A percentile compares a stretch with the other conserved stretches of the same genome.
Evolutionary conservation across 2,329 filamentous ascomycete species (phyloP).

Genomic region (Beauveria scarabaeidicola): DNA sequence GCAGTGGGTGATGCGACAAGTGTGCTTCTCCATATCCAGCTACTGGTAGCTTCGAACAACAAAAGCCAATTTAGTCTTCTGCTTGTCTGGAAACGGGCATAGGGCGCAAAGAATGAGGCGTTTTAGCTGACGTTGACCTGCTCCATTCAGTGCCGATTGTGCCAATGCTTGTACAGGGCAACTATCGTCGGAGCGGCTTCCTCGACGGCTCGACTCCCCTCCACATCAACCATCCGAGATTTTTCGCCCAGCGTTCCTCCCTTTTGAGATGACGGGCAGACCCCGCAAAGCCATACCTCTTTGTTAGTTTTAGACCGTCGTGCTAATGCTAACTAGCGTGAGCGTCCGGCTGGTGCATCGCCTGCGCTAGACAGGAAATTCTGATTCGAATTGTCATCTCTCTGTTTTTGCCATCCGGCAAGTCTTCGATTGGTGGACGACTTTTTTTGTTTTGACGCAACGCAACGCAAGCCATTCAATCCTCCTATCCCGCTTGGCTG

Average conservation of each 20-base stretch:
- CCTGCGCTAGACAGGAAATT: slow-evolving; percentile 2
- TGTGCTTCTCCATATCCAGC: not conserved
- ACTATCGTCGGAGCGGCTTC: too few relatives aligned
- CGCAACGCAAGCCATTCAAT: not conserved
- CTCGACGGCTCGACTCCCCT: not conserved
- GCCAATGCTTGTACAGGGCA: not conserved
- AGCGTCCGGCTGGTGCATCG: not conserved
- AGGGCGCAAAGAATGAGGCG: not conserved
- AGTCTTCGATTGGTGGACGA: not conserved
- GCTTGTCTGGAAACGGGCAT: not conserved
- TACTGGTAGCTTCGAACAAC: not conserved
- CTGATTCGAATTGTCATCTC: slow-evolving; percentile 5
- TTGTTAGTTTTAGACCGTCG: not conserved
- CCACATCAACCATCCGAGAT: not conserved
- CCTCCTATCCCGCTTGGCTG: not conserved
- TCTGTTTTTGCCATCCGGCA: not conserved
- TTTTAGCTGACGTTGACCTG: not conserved
- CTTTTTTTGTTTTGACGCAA: not conserved
- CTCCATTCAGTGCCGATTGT: not conserved
- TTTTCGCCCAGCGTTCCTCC: not conserved
- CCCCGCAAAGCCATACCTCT: not conserved
- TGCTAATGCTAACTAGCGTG: not conserved
- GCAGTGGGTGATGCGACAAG: not conserved
- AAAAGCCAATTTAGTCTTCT: not conserved
- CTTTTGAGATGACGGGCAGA: slow-evolving; percentile 7